phyloP scores from a whole-genome alignment of 805 yeast species.

The Kuraishia piskuri region DNA sequence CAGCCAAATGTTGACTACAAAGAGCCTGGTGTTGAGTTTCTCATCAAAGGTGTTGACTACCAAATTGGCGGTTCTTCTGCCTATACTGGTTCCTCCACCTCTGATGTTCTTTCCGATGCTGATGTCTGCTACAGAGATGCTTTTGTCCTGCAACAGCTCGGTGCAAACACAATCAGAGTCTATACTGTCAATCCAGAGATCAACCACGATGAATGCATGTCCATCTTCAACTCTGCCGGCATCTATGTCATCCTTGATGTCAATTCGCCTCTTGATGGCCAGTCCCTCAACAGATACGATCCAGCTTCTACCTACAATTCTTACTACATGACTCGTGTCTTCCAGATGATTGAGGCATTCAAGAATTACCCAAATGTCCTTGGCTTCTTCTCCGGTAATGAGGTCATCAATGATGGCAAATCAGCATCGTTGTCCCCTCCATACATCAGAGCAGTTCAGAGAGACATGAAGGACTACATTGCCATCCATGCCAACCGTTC shows the following conservation, averaged over 20 bases:
- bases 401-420: constrained; percentile 71
- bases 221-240: constrained; percentile 83
- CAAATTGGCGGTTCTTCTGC: constrained; percentile 90
- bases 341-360: constrained; percentile 79
- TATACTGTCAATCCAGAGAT: constrained; percentile 77
- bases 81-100: constrained; percentile 22
- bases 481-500: constrained; percentile 57
- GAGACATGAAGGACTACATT: constrained; percentile 85
- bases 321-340: constrained; percentile 65
- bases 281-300: constrained; percentile 64
- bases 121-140: constrained; percentile 76
- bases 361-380: constrained; percentile 75
- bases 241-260: constrained; percentile 84
- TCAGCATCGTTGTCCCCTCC: constrained; percentile 62
- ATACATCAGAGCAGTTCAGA: constrained; percentile 82
- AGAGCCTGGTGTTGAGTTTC: constrained; percentile 52
- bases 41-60: constrained; percentile 82
- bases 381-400: constrained; percentile 90
- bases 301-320: constrained; percentile 65
- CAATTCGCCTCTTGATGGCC: constrained; percentile 60
- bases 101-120: constrained; percentile 67
- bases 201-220: constrained; percentile 88
- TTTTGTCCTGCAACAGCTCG: constrained; percentile 65
- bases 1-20: constrained; percentile 30
- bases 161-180: constrained; percentile 78